These are phyloP conservation scores for Cronartium quercuum DNA, from an alignment of 1,284 basidiomycete species.

Conservation along the genomic window DNA sequence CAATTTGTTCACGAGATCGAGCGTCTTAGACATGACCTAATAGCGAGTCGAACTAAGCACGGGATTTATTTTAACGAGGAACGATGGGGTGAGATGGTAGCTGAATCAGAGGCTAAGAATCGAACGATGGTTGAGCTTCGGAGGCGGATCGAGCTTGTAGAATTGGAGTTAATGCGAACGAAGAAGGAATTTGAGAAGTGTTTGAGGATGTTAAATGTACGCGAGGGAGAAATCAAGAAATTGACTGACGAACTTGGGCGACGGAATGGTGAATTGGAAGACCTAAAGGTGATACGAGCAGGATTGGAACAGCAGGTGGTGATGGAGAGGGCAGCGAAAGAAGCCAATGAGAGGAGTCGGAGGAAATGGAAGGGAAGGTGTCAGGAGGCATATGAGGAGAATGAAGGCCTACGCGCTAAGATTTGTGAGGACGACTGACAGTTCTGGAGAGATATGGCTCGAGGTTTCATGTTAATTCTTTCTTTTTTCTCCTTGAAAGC, in stretches of 20 bases:
- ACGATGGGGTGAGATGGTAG: conserved; percentile 73
- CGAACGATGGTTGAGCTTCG: conserved; percentile 73
- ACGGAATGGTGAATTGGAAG: conserved; percentile 41
- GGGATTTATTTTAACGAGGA: conserved; percentile 87
- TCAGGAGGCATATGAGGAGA: conserved; percentile 30
- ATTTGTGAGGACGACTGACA: conserved; percentile 15
- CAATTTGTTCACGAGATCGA: conserved; percentile 96
- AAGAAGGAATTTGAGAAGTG: conserved; percentile 85
- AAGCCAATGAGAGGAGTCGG: conserved; percentile 23
- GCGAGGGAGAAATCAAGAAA: conserved; percentile 56
- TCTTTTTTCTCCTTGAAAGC: background rate
- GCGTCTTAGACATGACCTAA: conserved; percentile 79
- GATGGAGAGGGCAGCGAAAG: conserved; percentile 1
- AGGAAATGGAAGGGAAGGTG: conserved; percentile 32
- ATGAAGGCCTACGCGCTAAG: conserved; percentile 37
- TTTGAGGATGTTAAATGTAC: conserved; percentile 65
- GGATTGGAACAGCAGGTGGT: conserved; percentile 11
- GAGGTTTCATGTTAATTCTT: background rate
- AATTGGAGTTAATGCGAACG: conserved; percentile 69
- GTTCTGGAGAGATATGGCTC: background rate
- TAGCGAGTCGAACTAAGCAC: conserved; percentile 86
- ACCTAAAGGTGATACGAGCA: conserved; percentile 45
- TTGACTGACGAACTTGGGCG: conserved; percentile 49
- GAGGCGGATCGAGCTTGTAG: conserved; percentile 72
- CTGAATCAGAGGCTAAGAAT: conserved; percentile 66